Conservation (phyloP, 2,329 filamentous ascomycete genomes). For the Aspergillus persii region DNA sequence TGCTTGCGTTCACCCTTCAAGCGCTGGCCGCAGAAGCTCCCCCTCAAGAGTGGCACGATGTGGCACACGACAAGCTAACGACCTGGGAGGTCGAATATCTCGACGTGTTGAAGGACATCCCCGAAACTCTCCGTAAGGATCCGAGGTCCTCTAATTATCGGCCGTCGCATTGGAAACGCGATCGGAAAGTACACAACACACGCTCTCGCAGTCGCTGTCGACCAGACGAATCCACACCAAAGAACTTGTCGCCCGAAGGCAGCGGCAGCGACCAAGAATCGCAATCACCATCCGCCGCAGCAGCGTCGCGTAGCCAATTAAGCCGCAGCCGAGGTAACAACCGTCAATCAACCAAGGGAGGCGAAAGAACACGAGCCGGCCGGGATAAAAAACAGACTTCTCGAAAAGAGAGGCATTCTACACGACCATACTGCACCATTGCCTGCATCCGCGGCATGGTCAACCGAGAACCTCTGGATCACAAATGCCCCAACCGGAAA, state of each 20-base stretch:
- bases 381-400: slow-evolving; percentile 13
- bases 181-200: slow-evolving; percentile 18
- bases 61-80: slow-evolving; percentile 17
- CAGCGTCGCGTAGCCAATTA: slow-evolving; percentile 14
- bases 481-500: slow-evolving; percentile 35
- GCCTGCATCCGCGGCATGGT: slow-evolving; percentile 21
- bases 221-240: slow-evolving; percentile 11
- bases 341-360: slow-evolving; percentile 15
- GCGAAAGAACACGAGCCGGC: slow-evolving; percentile 11
- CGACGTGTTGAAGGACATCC: slow-evolving; percentile 22
- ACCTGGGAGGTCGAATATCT: slow-evolving; percentile 25
- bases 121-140: slow-evolving; percentile 22
- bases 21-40: slow-evolving; percentile 22
- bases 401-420: slow-evolving; percentile 9
- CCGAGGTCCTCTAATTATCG: slow-evolving; percentile 23
- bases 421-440: slow-evolving; percentile 22
- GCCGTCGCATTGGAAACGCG: slow-evolving; percentile 21
- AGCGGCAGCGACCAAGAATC: slow-evolving; percentile 17
- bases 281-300: slow-evolving; percentile 15
- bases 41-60: slow-evolving; percentile 25
- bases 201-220: slow-evolving; percentile 16
- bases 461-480: slow-evolving; percentile 18
- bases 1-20: slow-evolving; percentile 33
- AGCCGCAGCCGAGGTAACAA: slow-evolving; percentile 28
- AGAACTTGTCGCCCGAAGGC: slow-evolving; percentile 16